Conservation (phyloP, 2,329 filamentous ascomycete species). For the Ilyonectria robusta region DNA sequence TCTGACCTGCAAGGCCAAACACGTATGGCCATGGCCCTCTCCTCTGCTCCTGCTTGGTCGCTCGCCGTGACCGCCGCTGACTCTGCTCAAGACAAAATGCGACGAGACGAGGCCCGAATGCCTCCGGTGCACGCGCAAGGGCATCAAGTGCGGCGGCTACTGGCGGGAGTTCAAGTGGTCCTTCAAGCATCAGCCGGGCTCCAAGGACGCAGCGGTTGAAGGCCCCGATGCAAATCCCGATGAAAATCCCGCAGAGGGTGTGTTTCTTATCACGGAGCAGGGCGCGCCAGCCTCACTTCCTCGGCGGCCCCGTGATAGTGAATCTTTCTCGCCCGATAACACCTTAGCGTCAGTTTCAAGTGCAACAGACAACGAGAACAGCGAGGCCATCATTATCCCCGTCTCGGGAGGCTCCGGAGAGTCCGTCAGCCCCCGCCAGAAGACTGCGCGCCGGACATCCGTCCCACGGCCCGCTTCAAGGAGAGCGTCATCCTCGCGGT, state of each 20-base stretch:
- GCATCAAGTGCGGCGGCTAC: constrained; percentile 48
- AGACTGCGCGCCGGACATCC: background rate
- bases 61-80: constrained; percentile 17
- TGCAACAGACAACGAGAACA: background rate
- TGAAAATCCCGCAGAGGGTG: background rate
- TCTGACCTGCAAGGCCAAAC: constrained; percentile 49
- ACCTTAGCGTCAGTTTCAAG: background rate
- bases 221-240: constrained; percentile 11
- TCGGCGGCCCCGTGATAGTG: background rate
- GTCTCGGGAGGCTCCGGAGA: background rate
- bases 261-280: background rate
- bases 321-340: constrained; percentile 1
- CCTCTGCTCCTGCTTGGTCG: background rate
- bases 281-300: background rate
- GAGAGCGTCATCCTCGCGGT: background rate
- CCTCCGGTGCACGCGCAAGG: constrained; percentile 46
- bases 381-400: background rate
- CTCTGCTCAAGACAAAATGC: constrained; percentile 47
- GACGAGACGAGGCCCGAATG: constrained; percentile 50
- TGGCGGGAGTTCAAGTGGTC: constrained; percentile 56
- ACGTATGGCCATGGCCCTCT: constrained; percentile 28
- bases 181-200: constrained; percentile 55
- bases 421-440: background rate
- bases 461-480: constrained; percentile 3
- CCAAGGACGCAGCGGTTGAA: constrained; percentile 8